These are phyloP conservation scores for Phragmites australis DNA, from an alignment of 176 grass and related monocot genomes.

Conservation along the genomic window DNA sequence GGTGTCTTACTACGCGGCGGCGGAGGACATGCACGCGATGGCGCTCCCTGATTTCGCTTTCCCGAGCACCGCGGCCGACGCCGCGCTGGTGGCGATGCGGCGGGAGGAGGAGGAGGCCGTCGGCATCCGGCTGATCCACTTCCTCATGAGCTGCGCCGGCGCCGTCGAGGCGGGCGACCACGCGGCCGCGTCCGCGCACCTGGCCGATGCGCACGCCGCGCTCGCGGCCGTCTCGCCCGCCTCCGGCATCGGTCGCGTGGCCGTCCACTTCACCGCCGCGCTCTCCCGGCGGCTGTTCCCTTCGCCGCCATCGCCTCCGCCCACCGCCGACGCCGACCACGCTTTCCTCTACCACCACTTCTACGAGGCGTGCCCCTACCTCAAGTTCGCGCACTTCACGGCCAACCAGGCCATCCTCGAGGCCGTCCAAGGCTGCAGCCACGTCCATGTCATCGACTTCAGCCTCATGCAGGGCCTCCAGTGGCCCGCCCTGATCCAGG, in stretches of 20 bases:
- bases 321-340: slow-evolving; percentile 15
- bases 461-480: slow-evolving; percentile 93
- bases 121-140: slow-evolving; percentile 78
- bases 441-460: slow-evolving; percentile 89
- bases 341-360: slow-evolving; percentile 80
- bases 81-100: slow-evolving; percentile 43
- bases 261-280: slow-evolving; percentile 75
- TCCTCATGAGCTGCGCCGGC: slow-evolving; percentile 92
- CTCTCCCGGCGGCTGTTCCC: slow-evolving; percentile 65
- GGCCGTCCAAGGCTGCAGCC: slow-evolving; percentile 65
- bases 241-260: slow-evolving; percentile 81
- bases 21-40: background rate
- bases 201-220: slow-evolving; percentile 52
- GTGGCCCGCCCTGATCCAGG: slow-evolving; percentile 92
- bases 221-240: slow-evolving; percentile 52
- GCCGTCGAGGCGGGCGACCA: slow-evolving; percentile 56
- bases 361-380: slow-evolving; percentile 95
- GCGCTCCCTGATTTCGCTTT: slow-evolving; percentile 17
- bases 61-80: background rate
- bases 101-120: slow-evolving; percentile 70
- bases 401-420: slow-evolving; percentile 95
- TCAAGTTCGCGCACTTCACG: slow-evolving; percentile 98
- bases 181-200: slow-evolving; percentile 38
- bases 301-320: background rate
- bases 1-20: slow-evolving; percentile 3